Conservation (phyloP, 225 moss, liverwort and hornwort species). For the Marchantia polymorpha region DNA sequence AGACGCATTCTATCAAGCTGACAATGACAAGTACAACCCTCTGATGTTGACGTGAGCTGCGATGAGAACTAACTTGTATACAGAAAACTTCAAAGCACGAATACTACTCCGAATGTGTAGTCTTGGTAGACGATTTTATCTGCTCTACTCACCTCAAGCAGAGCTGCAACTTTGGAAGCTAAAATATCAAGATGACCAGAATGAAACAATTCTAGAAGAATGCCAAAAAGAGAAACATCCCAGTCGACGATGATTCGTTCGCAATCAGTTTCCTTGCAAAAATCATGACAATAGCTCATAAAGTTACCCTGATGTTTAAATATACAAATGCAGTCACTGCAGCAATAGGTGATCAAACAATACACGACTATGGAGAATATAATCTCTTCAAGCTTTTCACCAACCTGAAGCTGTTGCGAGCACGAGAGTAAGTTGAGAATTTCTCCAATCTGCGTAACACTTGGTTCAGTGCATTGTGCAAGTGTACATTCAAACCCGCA, state of each 20-base stretch:
- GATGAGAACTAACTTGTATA: too few species aligned
- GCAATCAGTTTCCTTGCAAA: constrained; percentile 40
- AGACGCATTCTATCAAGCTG: too few species aligned
- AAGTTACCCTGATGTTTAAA: background rate
- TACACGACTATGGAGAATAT: background rate
- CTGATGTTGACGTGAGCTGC: too few species aligned
- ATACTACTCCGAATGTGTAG: background rate
- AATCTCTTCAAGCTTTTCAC: background rate
- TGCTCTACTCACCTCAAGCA: constrained; percentile 47
- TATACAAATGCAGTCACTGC: background rate
- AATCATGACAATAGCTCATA: background rate
- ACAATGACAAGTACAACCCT: too few species aligned
- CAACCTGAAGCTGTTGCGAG: constrained; percentile 38
- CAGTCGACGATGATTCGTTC: constrained; percentile 33
- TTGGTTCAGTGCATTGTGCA: background rate
- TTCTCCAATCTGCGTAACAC: constrained; percentile 25
- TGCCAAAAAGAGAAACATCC: constrained; percentile 28
- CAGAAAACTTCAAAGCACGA: too few species aligned
- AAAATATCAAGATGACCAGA: constrained; percentile 29
- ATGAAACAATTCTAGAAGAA: constrained; percentile 52
- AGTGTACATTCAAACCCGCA: background rate
- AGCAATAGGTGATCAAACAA: background rate
- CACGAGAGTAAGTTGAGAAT: constrained; percentile 33
- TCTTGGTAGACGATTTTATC: background rate
- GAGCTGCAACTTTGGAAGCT: constrained; percentile 38